These are phyloP conservation scores for Penicillium sp. DNA, from an alignment of 2,329 filamentous ascomycete species.

Conservation along the genomic window DNA sequence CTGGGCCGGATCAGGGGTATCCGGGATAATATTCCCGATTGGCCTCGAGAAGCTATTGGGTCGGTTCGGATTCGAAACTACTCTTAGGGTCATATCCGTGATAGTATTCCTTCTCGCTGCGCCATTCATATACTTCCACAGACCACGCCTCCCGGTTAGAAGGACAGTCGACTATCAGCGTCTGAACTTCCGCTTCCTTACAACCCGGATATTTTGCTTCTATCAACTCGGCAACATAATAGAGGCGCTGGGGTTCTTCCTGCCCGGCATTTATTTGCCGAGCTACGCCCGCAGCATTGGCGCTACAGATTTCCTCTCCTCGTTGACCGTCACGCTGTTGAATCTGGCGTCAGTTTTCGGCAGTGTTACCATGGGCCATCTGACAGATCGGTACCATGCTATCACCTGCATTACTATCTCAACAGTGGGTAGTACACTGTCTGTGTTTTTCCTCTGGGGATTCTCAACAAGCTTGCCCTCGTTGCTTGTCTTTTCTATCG, in stretches of 20 bases:
- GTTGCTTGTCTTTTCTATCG: slow-evolving; percentile 44
- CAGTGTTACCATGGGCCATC: slow-evolving; percentile 35
- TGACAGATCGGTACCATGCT: slow-evolving; percentile 44
- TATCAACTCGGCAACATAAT: slow-evolving; percentile 49
- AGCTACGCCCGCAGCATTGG: slow-evolving; percentile 36
- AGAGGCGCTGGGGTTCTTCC: slow-evolving; percentile 39
- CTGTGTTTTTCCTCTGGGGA: slow-evolving; percentile 51
- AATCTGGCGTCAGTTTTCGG: slow-evolving; percentile 37
- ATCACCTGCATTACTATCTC: slow-evolving; percentile 45
- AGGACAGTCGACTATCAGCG: slow-evolving; percentile 34
- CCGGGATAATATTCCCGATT: slow-evolving; percentile 49
- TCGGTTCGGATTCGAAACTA: slow-evolving; percentile 46
- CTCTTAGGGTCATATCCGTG: slow-evolving; percentile 46
- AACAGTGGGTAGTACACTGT: slow-evolving; percentile 41
- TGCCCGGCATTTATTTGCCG: slow-evolving; percentile 42
- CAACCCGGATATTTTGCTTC: slow-evolving; percentile 42
- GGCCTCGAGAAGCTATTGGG: slow-evolving; percentile 46
- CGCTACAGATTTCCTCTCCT: slow-evolving; percentile 23
- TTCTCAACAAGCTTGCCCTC: slow-evolving; percentile 44
- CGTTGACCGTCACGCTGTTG: slow-evolving; percentile 33
- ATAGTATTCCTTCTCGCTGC: slow-evolving; percentile 24
- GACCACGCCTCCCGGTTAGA: slow-evolving; percentile 42
- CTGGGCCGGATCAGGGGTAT: slow-evolving; percentile 41
- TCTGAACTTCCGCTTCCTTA: slow-evolving; percentile 43
- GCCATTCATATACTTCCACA: slow-evolving; percentile 40